Conservation (phyloP, 192 early-diverging fungal species). For the Chytriomyces sp. region DNA sequence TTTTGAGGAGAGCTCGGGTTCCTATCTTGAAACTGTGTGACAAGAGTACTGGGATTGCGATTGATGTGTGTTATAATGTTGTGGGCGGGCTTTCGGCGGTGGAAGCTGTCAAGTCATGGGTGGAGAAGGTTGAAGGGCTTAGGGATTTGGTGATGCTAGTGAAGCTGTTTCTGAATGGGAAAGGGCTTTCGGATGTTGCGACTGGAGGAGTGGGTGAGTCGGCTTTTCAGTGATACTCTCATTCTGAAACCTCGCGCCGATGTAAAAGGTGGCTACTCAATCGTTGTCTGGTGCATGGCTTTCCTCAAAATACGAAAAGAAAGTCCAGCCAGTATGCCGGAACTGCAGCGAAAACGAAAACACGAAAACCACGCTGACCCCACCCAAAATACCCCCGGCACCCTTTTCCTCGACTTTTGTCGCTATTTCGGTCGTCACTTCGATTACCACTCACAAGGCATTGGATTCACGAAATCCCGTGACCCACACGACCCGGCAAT, state of each 20-base stretch:
- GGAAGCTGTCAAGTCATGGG: conserved; percentile 10
- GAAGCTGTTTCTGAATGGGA: conserved; percentile 11
- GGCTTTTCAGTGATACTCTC: background rate
- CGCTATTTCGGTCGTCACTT: conserved; percentile 13
- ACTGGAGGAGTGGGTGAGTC: conserved; percentile 28
- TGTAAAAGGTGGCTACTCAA: conserved; percentile 17
- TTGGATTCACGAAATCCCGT: background rate
- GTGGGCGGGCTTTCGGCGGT: conserved; percentile 3
- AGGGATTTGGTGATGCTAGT: conserved; percentile 25
- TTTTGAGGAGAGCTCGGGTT: conserved; percentile 15
- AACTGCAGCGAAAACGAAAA: background rate
- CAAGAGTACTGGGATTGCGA: background rate
- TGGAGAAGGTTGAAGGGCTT: conserved; percentile 10
- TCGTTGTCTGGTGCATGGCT: conserved; percentile 16
- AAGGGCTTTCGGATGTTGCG: conserved; percentile 18
- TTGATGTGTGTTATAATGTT: conserved; percentile 27
- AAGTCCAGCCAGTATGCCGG: background rate
- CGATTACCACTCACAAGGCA: conserved; percentile 5
- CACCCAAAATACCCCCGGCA: background rate
- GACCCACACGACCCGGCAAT: background rate
- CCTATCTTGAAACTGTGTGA: conserved; percentile 31
- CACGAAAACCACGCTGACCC: background rate
- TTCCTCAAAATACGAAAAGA: conserved; percentile 9
- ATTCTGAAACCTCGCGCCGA: background rate
- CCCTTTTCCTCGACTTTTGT: conserved; percentile 25